These are phyloP conservation scores for Backusella psychrophila DNA, from an alignment of 192 early-diverging fungal species.

Conservation along the genomic window DNA sequence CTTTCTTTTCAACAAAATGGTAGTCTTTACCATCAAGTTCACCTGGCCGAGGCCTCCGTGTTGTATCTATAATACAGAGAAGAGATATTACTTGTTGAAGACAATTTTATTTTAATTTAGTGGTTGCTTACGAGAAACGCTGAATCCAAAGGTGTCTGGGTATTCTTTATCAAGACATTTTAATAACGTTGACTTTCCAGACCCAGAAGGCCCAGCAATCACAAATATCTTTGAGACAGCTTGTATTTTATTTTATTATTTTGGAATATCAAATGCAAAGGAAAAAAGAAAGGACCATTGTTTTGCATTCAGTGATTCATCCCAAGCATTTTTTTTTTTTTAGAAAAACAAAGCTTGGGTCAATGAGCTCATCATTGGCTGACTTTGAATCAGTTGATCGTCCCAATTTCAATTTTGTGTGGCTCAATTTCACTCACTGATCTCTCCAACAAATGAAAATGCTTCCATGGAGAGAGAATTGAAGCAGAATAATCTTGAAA, in stretches of 20 bases:
- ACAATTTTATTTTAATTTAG: not conserved
- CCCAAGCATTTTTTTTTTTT: no score
- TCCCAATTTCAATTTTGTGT: no score
- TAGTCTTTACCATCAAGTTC: conserved; percentile 82
- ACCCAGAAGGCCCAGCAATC: conserved; percentile 58
- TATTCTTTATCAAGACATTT: conserved; percentile 85
- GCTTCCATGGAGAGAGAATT: no score
- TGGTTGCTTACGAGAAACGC: conserved; percentile 72
- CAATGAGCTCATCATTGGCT: not conserved
- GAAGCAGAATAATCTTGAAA: no score
- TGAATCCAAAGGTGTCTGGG: conserved; percentile 84
- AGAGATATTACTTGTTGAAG: not conserved
- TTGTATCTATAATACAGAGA: conserved; percentile 62
- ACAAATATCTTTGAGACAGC: conserved; percentile 36
- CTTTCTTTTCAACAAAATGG: conserved; percentile 74
- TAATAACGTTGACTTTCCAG: conserved; percentile 91
- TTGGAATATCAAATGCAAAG: not conserved
- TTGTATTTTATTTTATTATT: not conserved
- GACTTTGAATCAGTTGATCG: no score
- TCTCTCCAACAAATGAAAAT: no score
- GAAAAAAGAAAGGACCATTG: not conserved
- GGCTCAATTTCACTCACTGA: no score
- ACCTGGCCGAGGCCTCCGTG: conserved; percentile 77
- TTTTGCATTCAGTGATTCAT: no score
- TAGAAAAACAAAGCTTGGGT: no score